Evolutionary conservation across 1,284 basidiomycete species (phyloP).

Genomic region (Puccinia coronata): DNA sequence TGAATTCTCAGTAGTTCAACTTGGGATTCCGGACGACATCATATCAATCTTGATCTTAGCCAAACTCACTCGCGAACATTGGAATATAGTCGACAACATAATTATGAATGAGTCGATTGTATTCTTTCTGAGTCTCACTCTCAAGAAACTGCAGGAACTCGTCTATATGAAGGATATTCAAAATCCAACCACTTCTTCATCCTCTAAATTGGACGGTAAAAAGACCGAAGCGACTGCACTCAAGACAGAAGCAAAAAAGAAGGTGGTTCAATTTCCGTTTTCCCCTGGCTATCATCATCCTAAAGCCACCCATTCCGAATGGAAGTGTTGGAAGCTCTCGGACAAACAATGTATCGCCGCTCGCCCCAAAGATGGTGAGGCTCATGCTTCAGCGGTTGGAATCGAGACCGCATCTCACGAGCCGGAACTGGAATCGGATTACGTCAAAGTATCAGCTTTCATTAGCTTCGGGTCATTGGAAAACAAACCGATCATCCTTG

Average conservation of each 20-base stretch:
- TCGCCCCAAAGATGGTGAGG: neutral
- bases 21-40: too few relatives aligned
- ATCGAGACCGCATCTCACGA: too few relatives aligned
- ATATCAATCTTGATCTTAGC: neutral
- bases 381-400: neutral
- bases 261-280: neutral
- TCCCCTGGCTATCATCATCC: constrained; percentile 5
- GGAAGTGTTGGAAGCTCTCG: neutral
- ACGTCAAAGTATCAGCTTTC: too few relatives aligned
- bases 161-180: neutral
- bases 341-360: neutral
- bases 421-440: neutral
- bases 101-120: constrained; percentile 9
- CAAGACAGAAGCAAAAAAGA: neutral
- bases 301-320: neutral
- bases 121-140: neutral
- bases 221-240: neutral
- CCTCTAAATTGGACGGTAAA: neutral
- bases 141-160: neutral
- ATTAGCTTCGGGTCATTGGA: too few relatives aligned
- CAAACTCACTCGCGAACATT: neutral
- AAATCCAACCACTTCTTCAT: neutral
- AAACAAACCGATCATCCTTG: too few relatives aligned
- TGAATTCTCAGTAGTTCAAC: too few relatives aligned
- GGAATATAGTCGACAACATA: neutral